A percentile compares a stretch with the other conserved stretches of the same genome.
Evolutionary conservation across 1,284 basidiomycete species (phyloP).

Genomic region (Marasmius tenuissimus): DNA sequence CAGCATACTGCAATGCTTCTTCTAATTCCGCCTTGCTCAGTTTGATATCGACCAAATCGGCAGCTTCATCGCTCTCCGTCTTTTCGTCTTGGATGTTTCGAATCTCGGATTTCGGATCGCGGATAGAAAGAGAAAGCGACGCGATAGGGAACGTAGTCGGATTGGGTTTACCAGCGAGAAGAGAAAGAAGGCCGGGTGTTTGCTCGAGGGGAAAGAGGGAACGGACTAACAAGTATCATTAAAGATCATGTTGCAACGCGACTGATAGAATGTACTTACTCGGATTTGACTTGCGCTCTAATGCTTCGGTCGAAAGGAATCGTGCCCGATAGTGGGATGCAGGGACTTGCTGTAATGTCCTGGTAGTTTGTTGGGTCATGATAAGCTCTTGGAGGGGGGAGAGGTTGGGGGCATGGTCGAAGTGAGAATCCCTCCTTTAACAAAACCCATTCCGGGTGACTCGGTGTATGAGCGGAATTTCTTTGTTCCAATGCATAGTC

Average conservation of each 20-base stretch:
- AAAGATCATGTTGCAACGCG: background rate
- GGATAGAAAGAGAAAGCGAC: constrained; percentile 62
- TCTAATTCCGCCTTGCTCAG: constrained; percentile 48
- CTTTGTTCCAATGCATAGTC: no score
- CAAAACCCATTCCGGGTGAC: no score
- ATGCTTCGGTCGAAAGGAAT: background rate
- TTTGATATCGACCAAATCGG: constrained; percentile 48
- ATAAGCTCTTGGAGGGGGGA: no score
- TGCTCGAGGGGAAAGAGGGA: constrained; percentile 76
- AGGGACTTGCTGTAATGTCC: background rate
- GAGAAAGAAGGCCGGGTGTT: constrained; percentile 79
- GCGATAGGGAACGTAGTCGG: constrained; percentile 89
- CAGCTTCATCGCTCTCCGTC: constrained; percentile 35
- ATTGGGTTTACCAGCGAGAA: constrained; percentile 89
- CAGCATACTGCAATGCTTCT: constrained; percentile 75
- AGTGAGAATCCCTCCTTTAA: no score
- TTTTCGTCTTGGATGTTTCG: constrained; percentile 7
- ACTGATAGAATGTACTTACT: background rate
- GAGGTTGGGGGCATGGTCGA: no score
- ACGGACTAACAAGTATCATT: constrained; percentile 37
- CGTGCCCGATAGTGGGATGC: background rate
- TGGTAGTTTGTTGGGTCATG: no score
- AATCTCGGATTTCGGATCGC: constrained; percentile 34
- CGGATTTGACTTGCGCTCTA: background rate
- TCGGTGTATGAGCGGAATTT: no score